These are phyloP conservation scores for Zizania latifolia DNA, from an alignment of 176 grass and related monocot genomes.

Conservation along the genomic window DNA sequence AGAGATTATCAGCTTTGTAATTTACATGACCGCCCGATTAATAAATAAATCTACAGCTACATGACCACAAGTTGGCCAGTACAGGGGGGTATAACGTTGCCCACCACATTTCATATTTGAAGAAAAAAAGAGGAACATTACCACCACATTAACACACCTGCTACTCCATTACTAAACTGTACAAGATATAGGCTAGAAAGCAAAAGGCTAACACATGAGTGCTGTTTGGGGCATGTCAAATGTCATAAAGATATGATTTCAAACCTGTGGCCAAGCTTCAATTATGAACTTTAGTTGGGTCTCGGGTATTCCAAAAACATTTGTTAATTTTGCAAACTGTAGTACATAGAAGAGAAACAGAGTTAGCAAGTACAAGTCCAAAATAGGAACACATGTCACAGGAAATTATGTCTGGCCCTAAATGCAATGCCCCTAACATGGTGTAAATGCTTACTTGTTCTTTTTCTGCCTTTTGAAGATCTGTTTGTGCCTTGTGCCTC, in stretches of 20 bases:
- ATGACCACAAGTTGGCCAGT: background rate
- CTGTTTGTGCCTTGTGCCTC: constrained; percentile 74
- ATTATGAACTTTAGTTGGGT: constrained; percentile 84
- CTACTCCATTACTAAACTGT: constrained; percentile 32
- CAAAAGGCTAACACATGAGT: background rate
- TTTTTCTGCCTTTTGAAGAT: constrained; percentile 65
- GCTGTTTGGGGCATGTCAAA: constrained; percentile 6
- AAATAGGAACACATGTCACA: background rate
- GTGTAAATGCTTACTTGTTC: constrained; percentile 50
- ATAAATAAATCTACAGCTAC: background rate
- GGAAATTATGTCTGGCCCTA: background rate
- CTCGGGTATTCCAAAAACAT: constrained; percentile 67
- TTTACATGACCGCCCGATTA: background rate
- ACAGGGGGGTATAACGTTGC: background rate
- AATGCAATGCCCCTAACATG: background rate
- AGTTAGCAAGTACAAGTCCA: background rate
- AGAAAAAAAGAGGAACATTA: background rate
- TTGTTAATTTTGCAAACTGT: constrained; percentile 70
- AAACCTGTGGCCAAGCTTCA: constrained; percentile 94
- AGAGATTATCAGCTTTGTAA: background rate
- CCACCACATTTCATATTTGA: background rate
- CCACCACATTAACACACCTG: constrained; percentile 1
- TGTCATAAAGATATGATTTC: background rate
- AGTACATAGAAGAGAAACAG: constrained; percentile 17
- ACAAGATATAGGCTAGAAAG: constrained; percentile 20